Evolutionary conservation across 164 flowering plant genomes (phyloP).

Genomic region (Dillenia turbinata): DNA sequence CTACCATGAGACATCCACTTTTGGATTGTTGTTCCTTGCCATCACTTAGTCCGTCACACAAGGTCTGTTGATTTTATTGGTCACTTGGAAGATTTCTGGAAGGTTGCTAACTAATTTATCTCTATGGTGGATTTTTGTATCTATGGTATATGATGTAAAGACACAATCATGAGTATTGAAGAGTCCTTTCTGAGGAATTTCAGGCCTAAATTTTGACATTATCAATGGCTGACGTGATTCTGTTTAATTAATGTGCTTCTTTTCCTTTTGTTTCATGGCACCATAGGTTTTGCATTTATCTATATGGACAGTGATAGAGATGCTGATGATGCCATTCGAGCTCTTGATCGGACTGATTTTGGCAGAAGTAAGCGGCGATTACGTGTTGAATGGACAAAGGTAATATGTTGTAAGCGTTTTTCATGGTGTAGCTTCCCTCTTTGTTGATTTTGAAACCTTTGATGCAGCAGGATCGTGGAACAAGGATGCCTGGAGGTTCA

Average conservation of each 20-base stretch:
- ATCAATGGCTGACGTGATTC: background rate
- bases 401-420: conserved; percentile 1
- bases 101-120: conserved; percentile 18
- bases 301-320: conserved; percentile 77
- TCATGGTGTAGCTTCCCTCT: background rate
- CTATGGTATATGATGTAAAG: conserved; percentile 3
- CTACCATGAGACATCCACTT: conserved; percentile 70
- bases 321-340: conserved; percentile 76
- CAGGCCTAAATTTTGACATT: conserved; percentile 7
- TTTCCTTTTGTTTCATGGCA: background rate
- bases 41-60: conserved; percentile 60
- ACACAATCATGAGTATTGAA: background rate
- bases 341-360: conserved; percentile 55
- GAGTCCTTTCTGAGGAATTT: conserved; percentile 6
- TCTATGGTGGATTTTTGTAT: conserved; percentile 13
- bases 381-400: conserved; percentile 84
- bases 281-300: conserved; percentile 61
- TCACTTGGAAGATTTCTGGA: conserved; percentile 44
- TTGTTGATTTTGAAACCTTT: background rate
- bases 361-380: conserved; percentile 69
- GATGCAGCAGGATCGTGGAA: conserved; percentile 55
- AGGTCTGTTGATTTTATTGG: conserved; percentile 86
- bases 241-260: background rate
- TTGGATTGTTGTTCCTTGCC: conserved; percentile 81
- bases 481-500: conserved; percentile 36